Evolutionary conservation across 1,139 yeast species (phyloP), one percentile per base, ranked within the genome.

Genomic region (Suhomyces taliae): DNA sequence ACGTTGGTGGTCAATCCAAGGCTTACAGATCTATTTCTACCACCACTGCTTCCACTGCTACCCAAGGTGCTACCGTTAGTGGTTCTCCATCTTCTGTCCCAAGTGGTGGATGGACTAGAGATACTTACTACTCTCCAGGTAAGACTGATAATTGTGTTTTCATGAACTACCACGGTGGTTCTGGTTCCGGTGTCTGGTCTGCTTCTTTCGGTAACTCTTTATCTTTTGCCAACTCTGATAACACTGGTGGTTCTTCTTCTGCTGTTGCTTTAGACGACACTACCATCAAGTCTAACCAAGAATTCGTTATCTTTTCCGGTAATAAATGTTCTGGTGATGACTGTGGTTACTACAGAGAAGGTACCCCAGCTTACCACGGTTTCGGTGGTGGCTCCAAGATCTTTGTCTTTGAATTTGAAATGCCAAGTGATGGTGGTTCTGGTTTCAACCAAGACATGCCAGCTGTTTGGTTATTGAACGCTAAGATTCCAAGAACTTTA

Each of bases 391-490:
- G 66, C 27, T 67, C 77, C 49, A 86, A 86, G 74, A 78, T 86
- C 76, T 85, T 86, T 62, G 75, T 85, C 37, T 86, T 86, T 60
- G 87, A 85, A 67, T 86, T 86, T 65, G 70, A 73, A 58, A 81
- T 83, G 81, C 90, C 90, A 52, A 60, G 67, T 43, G 72, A 73
- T 44, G 70, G 74, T 42, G 66, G 64, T 44, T 50, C 62, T 36
- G 52, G 62, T 43, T 62, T 57, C 60, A 74, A 74, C 65, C 72
- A 66, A 52, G 86, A 86, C 65, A 76, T 85, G 86, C 90, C 93
- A 43, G 91, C 90, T 47, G 80, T 86, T 57, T 86, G 93, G 88
- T 72, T 86, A 58, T 70, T 86, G 63, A 86, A 86, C 62, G 88
- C 89, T 46, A 81, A 83, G 65, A 83, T 86, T 60, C 87, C 91